Percentiles rank a stretch among this genome's conserved stretches.
These are phyloP conservation scores for Microdochium paspali DNA, from an alignment of 2,329 filamentous ascomycete genomes.

Conservation along the genomic window DNA sequence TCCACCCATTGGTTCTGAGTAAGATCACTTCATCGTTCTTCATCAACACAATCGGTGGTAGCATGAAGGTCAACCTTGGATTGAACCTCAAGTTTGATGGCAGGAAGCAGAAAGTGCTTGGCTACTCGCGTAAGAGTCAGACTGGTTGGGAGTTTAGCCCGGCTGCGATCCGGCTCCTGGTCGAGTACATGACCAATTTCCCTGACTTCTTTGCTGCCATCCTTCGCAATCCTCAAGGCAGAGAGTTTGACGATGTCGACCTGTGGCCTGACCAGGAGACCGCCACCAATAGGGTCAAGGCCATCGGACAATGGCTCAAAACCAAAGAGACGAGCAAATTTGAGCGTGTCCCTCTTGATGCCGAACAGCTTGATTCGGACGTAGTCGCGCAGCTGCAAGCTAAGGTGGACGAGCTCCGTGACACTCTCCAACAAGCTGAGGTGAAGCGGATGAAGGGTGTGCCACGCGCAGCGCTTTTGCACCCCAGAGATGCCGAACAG, in stretches of 20 bases:
- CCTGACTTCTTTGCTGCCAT: conserved; percentile 92
- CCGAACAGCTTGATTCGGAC: conserved; percentile 89
- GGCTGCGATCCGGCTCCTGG: conserved; percentile 70
- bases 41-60: conserved; percentile 65
- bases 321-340: conserved; percentile 84
- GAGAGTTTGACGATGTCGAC: conserved; percentile 74
- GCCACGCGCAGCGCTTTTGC: conserved; percentile 78
- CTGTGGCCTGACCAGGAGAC: conserved; percentile 68
- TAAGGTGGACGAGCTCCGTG: conserved; percentile 56
- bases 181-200: conserved; percentile 86
- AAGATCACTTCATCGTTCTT: conserved; percentile 95
- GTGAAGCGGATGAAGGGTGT: conserved; percentile 69
- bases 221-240: conserved; percentile 74
- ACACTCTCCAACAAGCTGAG: conserved; percentile 41
- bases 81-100: conserved; percentile 96
- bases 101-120: conserved; percentile 89
- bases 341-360: conserved; percentile 90
- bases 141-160: conserved; percentile 94
- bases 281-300: conserved; percentile 76
- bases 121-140: conserved; percentile 79
- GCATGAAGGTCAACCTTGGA: conserved; percentile 75
- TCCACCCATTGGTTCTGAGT: conserved; percentile 82
- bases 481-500: conserved; percentile 93
- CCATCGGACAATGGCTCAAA: conserved; percentile 91
- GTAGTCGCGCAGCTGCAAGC: conserved; percentile 73